phyloP scores from a whole-genome alignment of 306 rosid genomes.

The Malus fusca region DNA sequence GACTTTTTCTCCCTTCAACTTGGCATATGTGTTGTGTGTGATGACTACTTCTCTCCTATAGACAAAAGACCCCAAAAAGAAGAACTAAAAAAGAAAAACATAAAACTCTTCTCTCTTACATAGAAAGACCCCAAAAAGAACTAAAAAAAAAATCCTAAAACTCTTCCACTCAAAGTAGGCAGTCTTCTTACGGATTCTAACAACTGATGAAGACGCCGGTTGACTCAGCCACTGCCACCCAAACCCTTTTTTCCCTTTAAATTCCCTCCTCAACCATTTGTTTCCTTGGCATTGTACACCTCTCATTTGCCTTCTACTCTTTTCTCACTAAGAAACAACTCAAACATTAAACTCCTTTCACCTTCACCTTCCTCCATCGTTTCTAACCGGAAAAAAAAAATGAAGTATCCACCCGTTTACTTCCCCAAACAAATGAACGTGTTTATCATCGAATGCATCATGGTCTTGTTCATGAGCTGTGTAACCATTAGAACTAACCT shows the following conservation, averaged over 20 bases:
- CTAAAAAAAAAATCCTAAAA: conserved; percentile 45
- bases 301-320: conserved; percentile 21
- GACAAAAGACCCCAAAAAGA: conserved; percentile 44
- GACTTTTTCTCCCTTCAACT: conserved; percentile 60
- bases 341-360: conserved; percentile 24
- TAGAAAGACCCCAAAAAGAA: conserved; percentile 4
- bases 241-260: conserved; percentile 40
- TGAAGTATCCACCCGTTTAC: conserved; percentile 37
- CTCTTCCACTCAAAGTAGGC: conserved; percentile 57
- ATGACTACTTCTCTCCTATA: conserved; percentile 33
- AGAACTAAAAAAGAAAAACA: conserved; percentile 42
- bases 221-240: conserved; percentile 71
- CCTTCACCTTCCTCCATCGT: conserved; percentile 35
- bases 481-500: conserved; percentile 38
- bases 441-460: conserved; percentile 36
- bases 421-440: conserved; percentile 33
- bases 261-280: conserved; percentile 43
- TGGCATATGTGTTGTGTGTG: conserved; percentile 46
- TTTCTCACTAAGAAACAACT: conserved; percentile 21
- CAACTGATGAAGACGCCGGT: conserved; percentile 31
- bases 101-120: conserved; percentile 30
- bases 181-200: conserved; percentile 64
- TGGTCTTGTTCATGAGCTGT: conserved; percentile 50
- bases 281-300: conserved; percentile 31
- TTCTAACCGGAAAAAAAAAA: conserved; percentile 18